Evolutionary conservation across 768 basidiomycete genomes (phyloP).

Genomic region (Rhizopogon sp.): DNA sequence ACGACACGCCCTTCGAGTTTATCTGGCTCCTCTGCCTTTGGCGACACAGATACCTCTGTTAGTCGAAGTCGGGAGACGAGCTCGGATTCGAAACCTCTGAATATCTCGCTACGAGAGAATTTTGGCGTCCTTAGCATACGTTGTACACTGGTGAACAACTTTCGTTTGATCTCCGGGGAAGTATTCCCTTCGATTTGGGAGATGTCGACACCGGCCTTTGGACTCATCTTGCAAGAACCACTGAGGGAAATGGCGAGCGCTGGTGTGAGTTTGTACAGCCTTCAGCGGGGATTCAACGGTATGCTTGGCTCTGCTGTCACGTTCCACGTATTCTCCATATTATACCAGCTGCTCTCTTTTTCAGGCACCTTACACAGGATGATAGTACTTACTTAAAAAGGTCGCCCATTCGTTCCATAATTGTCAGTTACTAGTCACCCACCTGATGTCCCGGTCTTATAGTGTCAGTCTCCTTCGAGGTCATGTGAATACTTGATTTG

Average conservation of each 20-base stretch:
- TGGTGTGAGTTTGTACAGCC: too few species aligned
- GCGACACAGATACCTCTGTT: slow-evolving; percentile 37
- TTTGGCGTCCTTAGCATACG: neutral
- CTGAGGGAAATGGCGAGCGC: too few species aligned
- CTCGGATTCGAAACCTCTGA: slow-evolving; percentile 17
- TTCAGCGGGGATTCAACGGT: too few species aligned
- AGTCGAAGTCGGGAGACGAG: slow-evolving; percentile 23
- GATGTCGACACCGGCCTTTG: slow-evolving; percentile 7
- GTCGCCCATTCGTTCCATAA: too few species aligned
- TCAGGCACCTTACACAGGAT: too few species aligned
- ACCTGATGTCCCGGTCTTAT: neutral
- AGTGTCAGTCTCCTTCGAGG: neutral
- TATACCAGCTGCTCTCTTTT: too few species aligned
- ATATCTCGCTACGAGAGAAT: slow-evolving; percentile 1
- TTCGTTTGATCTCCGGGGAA: slow-evolving; percentile 20
- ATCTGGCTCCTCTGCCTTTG: slow-evolving; percentile 40
- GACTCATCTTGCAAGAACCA: neutral
- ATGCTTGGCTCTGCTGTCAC: too few species aligned
- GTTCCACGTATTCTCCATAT: too few species aligned
- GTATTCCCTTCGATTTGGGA: slow-evolving; percentile 25
- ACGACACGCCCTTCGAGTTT: slow-evolving; percentile 43
- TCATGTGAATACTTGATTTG: neutral
- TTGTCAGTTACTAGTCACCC: too few species aligned
- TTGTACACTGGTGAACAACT: slow-evolving; percentile 16
- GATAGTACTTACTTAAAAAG: too few species aligned